Base-by-base conservation (phyloP, 2,329 filamentous ascomycete species). In the Pseudogymnoascus sp. region DNA sequence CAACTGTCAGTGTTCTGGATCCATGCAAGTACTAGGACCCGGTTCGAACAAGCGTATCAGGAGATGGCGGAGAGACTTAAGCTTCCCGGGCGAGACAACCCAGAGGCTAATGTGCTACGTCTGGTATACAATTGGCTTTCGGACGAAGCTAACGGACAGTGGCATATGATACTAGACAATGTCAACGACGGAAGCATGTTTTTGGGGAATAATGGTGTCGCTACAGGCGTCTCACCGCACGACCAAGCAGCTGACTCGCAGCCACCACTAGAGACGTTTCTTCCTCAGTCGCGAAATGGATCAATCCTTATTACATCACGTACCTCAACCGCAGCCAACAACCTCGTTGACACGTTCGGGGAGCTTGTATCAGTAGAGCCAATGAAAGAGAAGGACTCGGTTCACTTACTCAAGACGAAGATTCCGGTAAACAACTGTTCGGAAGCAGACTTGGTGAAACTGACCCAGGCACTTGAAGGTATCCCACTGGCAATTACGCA, bases 131-230 rank as follows among this genome's bases (percentile, higher is more conserved):
- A 30, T 6, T 55, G 48, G 13, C 19, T 33, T 18, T 30, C 26
- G 12, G 57, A 56, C 8, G 41, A 63, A 12, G 60, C 57, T 12
- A 58, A 62, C 2, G 58, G 59, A 10, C 34, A 7, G 6, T 74
- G 70, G 71, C 13, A 69, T 3, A 64, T 74, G 35, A 59, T 74
- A 26, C 60, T 74, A 6, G 71, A 75, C 38, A 73, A 69, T 55
- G 69, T 67, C 37, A 69, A 74, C 58, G 64, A 73, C 18, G 12
- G 10, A 26, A 21, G 13, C 21, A 3, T 9, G 10, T 21, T 26
- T 48, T 48, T 15, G 5, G 13, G 28, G 52, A 57, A 9, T 34
- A 34, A 35, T 26, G 10, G 13, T 35, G 52, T 15, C 8, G 3
- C 7, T 18, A 45, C 7, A 7, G 21, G 39, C 39, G 39, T 7